Conservation (phyloP, 1,284 basidiomycete genomes). For the Peniophora sp. region DNA sequence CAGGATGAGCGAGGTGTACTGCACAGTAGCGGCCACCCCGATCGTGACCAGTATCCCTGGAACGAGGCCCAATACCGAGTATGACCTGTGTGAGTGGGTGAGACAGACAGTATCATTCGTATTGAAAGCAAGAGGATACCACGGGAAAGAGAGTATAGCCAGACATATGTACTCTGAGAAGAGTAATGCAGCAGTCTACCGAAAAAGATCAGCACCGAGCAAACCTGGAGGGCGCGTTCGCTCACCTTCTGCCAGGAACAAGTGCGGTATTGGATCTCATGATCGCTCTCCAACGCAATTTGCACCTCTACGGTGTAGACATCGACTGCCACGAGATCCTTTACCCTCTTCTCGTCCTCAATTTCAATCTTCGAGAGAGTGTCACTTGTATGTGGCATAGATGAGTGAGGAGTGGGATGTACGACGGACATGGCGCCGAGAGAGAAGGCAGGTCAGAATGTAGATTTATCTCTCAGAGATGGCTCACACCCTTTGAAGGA, state of each 20-base stretch:
- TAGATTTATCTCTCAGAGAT: too few relatives aligned
- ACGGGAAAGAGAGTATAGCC: constrained; percentile 45
- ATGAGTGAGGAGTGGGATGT: too few relatives aligned
- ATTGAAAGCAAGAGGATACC: constrained; percentile 16
- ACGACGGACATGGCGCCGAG: too few relatives aligned
- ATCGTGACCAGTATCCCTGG: constrained; percentile 39
- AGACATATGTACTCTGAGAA: constrained; percentile 43
- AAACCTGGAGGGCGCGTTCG: neutral
- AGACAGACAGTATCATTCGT: neutral
- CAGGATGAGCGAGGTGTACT: constrained; percentile 38
- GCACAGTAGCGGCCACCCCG: constrained; percentile 25
- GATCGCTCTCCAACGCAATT: constrained; percentile 25
- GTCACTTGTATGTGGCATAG: too few relatives aligned
- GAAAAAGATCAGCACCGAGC: neutral
- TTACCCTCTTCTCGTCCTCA: too few relatives aligned
- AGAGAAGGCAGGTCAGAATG: too few relatives aligned
- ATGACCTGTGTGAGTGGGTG: constrained; percentile 28
- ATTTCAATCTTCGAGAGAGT: too few relatives aligned
- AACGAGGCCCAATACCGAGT: constrained; percentile 46
- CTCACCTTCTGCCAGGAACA: constrained; percentile 43
- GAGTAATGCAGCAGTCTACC: constrained; percentile 33
- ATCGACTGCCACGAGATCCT: too few relatives aligned
- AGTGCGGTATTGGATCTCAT: constrained; percentile 33
- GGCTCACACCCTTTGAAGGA: too few relatives aligned
- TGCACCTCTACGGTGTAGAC: constrained; percentile 10